Evolutionary conservation across 2,329 filamentous ascomycete species (phyloP).

Genomic region (Colletotrichum salicis): DNA sequence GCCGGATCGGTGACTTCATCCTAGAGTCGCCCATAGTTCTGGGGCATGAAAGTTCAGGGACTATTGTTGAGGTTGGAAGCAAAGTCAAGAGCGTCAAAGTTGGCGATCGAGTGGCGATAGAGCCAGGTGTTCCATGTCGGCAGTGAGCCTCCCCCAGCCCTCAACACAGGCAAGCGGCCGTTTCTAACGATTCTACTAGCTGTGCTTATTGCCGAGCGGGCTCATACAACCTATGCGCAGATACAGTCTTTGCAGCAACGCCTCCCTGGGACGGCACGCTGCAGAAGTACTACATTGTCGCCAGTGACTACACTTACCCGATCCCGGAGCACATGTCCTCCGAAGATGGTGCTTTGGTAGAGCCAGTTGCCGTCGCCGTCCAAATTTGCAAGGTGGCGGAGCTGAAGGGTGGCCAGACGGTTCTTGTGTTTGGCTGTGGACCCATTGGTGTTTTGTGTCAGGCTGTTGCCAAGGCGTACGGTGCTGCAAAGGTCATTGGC

Average conservation of each 20-base stretch:
- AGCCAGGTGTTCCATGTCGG: conserved; percentile 57
- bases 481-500: conserved; percentile 56
- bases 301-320: conserved; percentile 58
- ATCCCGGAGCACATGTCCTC: conserved; percentile 56
- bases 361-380: conserved; percentile 63
- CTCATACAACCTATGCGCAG: conserved; percentile 52
- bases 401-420: conserved; percentile 52
- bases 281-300: conserved; percentile 58
- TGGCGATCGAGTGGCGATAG: conserved; percentile 59
- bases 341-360: conserved; percentile 63
- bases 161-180: neutral
- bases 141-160: neutral
- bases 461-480: conserved; percentile 57
- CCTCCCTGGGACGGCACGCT: conserved; percentile 62
- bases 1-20: conserved; percentile 58
- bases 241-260: conserved; percentile 60
- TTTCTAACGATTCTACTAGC: conserved; percentile 37
- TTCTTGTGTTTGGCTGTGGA: conserved; percentile 61
- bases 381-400: conserved; percentile 55
- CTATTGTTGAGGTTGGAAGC: conserved; percentile 51
- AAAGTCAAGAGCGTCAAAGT: conserved; percentile 54
- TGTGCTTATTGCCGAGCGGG: conserved; percentile 56
- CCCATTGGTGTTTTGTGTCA: conserved; percentile 60
- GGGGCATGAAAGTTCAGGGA: conserved; percentile 58
- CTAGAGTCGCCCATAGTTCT: conserved; percentile 56